These are phyloP conservation scores for Apium graveolens DNA, from an alignment of 129 eudicot species.

Conservation along the genomic window DNA sequence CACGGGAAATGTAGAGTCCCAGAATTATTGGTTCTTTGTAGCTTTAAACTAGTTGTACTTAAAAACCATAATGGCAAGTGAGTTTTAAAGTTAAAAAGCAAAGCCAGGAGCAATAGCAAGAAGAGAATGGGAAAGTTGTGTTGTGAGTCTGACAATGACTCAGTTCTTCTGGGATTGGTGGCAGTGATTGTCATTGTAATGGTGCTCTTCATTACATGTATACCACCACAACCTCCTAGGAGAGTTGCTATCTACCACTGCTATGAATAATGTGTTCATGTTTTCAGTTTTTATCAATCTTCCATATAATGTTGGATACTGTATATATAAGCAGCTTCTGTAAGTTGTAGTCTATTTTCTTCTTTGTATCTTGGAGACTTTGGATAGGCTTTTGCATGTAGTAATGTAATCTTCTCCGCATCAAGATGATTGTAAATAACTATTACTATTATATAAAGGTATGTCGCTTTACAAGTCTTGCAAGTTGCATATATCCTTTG, in stretches of 20 bases:
- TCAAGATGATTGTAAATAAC: not conserved
- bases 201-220: constrained; percentile 7
- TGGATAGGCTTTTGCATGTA: not conserved
- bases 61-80: no score
- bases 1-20: not conserved
- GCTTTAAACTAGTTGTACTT: not conserved
- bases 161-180: constrained; percentile 2
- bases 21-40: not conserved
- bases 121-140: not conserved
- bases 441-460: no score
- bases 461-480: not conserved
- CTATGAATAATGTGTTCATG: not conserved
- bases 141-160: not conserved
- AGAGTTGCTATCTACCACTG: constrained; percentile 5
- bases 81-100: not conserved
- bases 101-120: not conserved
- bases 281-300: not conserved
- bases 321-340: not conserved
- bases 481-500: not conserved
- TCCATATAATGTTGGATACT: not conserved
- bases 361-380: not conserved
- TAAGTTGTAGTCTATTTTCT: not conserved
- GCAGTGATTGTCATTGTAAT: not conserved
- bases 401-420: not conserved
- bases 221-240: not conserved